phyloP scores from a whole-genome alignment of 1,284 basidiomycete species.

The Puccinia coronata region DNA sequence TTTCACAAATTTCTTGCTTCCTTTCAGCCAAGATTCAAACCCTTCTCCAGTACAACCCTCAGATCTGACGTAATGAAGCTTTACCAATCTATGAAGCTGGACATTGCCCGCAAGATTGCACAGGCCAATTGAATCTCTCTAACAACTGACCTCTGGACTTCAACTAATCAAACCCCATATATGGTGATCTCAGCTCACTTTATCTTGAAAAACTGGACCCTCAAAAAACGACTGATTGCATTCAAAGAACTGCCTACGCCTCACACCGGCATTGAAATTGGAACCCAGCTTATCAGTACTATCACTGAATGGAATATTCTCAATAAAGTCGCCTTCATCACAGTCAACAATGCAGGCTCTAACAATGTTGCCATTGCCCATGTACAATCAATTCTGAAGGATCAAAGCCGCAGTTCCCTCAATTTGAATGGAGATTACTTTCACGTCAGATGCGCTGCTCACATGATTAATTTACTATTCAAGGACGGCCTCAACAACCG shows the following conservation, averaged over 20 bases:
- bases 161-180: background rate
- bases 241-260: conserved; percentile 10
- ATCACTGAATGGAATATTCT: background rate
- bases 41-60: background rate
- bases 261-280: too few relatives aligned
- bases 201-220: background rate
- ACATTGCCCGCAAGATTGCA: background rate
- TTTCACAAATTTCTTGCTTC: background rate
- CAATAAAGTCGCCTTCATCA: too few relatives aligned
- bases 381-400: background rate
- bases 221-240: background rate
- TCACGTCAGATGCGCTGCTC: too few relatives aligned
- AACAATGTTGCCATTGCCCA: background rate
- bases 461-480: too few relatives aligned
- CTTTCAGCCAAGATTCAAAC: background rate
- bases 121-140: background rate
- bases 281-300: background rate
- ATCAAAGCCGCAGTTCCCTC: background rate
- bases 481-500: background rate
- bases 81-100: background rate
- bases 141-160: background rate
- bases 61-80: background rate
- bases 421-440: background rate
- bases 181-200: too few relatives aligned
- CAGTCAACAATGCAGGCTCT: too few relatives aligned